Percentiles rank a stretch among this genome's conserved stretches.
Evolutionary conservation across 805 yeast species (phyloP).

Genomic region (Yarrowia divulgata): DNA sequence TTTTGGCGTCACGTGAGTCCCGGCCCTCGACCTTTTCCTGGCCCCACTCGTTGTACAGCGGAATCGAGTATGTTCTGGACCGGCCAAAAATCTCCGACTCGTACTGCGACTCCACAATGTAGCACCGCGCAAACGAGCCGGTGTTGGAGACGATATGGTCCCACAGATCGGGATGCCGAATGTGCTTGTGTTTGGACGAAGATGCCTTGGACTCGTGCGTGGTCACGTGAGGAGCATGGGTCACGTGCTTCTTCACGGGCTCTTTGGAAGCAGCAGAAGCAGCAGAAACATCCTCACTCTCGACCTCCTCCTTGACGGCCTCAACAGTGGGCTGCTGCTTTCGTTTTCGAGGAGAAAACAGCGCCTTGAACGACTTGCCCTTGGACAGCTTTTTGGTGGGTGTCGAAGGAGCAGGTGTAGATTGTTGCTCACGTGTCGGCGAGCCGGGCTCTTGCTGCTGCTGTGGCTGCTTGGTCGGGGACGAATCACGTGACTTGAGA

Average conservation of each 20-base stretch:
- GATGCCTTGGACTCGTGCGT: neutral
- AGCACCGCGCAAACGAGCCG: constrained; percentile 88
- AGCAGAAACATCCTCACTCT: neutral
- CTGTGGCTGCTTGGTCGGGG: no score
- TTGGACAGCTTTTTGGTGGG: constrained; percentile 24
- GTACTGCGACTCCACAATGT: constrained; percentile 67
- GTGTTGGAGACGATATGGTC: constrained; percentile 72
- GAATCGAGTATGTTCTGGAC: constrained; percentile 60
- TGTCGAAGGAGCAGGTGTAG: neutral
- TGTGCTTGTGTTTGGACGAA: neutral
- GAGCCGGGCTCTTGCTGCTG: neutral
- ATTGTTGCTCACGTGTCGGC: neutral
- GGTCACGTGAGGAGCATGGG: constrained; percentile 1
- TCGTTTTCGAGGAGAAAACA: constrained; percentile 27
- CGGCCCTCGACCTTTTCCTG: constrained; percentile 12
- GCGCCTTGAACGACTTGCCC: constrained; percentile 36
- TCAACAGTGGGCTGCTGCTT: constrained; percentile 11
- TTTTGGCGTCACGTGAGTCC: constrained; percentile 10
- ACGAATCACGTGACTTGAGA: neutral
- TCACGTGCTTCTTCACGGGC: constrained; percentile 31
- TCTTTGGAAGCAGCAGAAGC: neutral
- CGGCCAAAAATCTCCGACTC: constrained; percentile 64
- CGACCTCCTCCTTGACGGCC: neutral
- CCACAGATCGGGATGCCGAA: constrained; percentile 54
- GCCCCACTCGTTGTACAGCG: constrained; percentile 55